phyloP scores from a whole-genome alignment of 2,329 filamentous ascomycete species.

The Rugonectria rugulosa region DNA sequence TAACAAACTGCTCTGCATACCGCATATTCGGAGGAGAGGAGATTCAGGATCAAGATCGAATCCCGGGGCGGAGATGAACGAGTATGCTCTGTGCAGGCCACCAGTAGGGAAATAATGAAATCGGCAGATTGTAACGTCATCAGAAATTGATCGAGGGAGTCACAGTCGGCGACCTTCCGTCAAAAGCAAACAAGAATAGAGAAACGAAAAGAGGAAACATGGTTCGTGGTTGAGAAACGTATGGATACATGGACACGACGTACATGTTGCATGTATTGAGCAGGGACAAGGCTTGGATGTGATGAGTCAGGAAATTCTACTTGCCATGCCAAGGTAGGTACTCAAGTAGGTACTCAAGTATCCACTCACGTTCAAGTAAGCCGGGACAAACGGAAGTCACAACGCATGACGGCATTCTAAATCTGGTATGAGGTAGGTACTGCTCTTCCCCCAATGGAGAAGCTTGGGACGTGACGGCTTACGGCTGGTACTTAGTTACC shows the following conservation, averaged over 20 bases:
- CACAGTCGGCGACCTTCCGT: not conserved
- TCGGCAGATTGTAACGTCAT: conserved; percentile 13
- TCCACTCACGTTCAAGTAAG: too few species aligned
- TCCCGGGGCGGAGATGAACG: conserved; percentile 6
- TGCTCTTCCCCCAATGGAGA: too few species aligned
- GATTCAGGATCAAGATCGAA: not conserved
- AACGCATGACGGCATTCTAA: too few species aligned
- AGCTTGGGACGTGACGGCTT: not conserved
- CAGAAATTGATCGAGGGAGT: too few species aligned
- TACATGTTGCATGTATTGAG: too few species aligned
- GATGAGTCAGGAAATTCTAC: conserved; percentile 5
- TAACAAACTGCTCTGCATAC: not conserved
- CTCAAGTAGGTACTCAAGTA: not conserved
- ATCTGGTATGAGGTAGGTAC: too few species aligned
- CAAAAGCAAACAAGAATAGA: not conserved
- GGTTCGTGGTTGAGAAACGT: not conserved
- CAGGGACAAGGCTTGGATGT: conserved; percentile 12
- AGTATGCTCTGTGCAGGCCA: conserved; percentile 2
- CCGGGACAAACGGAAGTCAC: not conserved
- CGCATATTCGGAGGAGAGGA: conserved; percentile 4
- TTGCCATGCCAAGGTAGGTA: not conserved
- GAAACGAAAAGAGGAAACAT: not conserved
- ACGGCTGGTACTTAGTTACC: not conserved
- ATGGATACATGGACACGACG: too few species aligned
- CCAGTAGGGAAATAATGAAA: conserved; percentile 11